Base-by-base conservation (phyloP, 129 eudicot genomes). In the Saposhnikovia divaricata region DNA sequence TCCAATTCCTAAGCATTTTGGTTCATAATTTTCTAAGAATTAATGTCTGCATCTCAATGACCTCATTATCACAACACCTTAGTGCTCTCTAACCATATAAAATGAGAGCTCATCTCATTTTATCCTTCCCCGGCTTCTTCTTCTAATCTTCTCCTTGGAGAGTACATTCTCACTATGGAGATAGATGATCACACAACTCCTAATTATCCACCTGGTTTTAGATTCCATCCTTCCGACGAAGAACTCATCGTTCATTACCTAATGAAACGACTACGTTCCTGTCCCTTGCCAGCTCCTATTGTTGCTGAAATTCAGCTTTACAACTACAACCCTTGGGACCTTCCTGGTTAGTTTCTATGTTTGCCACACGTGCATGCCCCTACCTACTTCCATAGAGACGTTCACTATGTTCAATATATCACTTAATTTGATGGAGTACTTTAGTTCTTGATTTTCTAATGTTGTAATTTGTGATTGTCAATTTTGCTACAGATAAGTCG, bases 151-250 rank as follows among this genome's bases (percentile, higher is more conserved):
- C 55, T 50, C 55, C 55, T 14, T 50, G 2, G 55, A 50, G 55
- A 50, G 21, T 16, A 5, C 1, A 51, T 18, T 51, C n/a, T 51
- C 59, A 18, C n/a, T 51, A 51, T 51, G 59, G n/a, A 18, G 59
- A 51, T 51, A 18, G n/a, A 51, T 31, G 85, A 66, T 34, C 74
- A 55, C 15, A 81, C 48, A 47, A 1, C 55, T 50, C 6, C 6
- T 50, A 43, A 80, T 57, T 89, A 85, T 44, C 93, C 93, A 31
- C 93, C 96, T 0, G 96, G 96, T 6, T 87, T 91, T 69, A 81
- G 93, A 65, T 91, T 91, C 75, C 87, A 91, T 50, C 96, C 96
- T 0, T 78, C 93, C 0, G 96, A 91, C 59, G 96, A 85, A 81
- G 96, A 91, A 59, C 91, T 91, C 65, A 91, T 91, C 69, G 63